phyloP scores from a whole-genome alignment of 2,329 filamentous ascomycete species.

The Mariannaea elegans region DNA sequence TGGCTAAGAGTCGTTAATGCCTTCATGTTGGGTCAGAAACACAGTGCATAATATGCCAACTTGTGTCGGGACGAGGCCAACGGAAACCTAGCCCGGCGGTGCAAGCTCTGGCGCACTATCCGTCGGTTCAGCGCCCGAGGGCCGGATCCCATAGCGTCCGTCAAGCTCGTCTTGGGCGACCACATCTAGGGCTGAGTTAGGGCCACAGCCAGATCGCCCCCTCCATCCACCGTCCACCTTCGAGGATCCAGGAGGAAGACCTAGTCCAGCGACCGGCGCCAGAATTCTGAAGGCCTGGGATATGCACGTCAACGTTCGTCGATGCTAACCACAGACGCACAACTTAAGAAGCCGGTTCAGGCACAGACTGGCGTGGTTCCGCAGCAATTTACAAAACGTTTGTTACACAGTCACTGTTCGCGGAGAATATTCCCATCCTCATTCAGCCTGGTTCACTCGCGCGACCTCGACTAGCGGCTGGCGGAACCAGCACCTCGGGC shows the following conservation, averaged over 20 bases:
- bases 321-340: slow-evolving; percentile 37
- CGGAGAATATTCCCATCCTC: slow-evolving; percentile 44
- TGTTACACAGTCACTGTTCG: slow-evolving; percentile 41
- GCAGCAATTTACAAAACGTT: slow-evolving; percentile 30
- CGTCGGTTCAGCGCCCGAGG: slow-evolving; percentile 31
- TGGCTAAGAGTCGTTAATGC: background rate
- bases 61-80: slow-evolving; percentile 9
- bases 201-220: slow-evolving; percentile 29
- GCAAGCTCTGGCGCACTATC: slow-evolving; percentile 24
- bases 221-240: background rate
- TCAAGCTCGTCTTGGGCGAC: slow-evolving; percentile 29
- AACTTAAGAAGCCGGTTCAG: slow-evolving; percentile 31
- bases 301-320: slow-evolving; percentile 39
- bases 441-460: slow-evolving; percentile 43
- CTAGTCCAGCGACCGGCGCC: slow-evolving; percentile 35
- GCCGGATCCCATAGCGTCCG: slow-evolving; percentile 37
- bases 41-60: slow-evolving; percentile 16
- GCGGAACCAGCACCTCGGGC: slow-evolving; percentile 43
- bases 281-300: slow-evolving; percentile 28
- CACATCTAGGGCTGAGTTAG: slow-evolving; percentile 40
- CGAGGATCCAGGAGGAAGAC: slow-evolving; percentile 26
- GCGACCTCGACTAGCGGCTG: slow-evolving; percentile 42
- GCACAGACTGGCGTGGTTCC: slow-evolving; percentile 39
- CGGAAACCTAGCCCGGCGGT: slow-evolving; percentile 22
- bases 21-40: background rate